phyloP scores from a whole-genome alignment of 2,329 filamentous ascomycete species.

The Fusarium continuum region DNA sequence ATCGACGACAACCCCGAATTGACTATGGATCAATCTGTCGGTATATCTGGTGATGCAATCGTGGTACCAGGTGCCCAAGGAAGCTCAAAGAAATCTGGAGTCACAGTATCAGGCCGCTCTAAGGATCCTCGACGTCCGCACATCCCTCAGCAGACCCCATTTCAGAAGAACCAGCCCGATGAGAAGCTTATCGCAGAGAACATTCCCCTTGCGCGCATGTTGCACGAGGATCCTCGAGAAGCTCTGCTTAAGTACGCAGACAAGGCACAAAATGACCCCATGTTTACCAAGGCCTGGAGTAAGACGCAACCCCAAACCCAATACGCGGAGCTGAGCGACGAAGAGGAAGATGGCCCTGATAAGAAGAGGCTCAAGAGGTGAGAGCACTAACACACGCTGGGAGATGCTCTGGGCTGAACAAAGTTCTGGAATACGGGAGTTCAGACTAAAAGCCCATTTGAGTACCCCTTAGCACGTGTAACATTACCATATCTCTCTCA shows the following conservation, averaged over 20 bases:
- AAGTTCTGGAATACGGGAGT: constrained; percentile 10
- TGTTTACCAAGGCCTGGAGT: constrained; percentile 95
- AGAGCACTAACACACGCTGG: constrained; percentile 36
- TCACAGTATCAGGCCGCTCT: constrained; percentile 80
- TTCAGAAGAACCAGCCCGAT: constrained; percentile 89
- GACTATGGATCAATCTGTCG: constrained; percentile 83
- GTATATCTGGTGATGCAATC: constrained; percentile 85
- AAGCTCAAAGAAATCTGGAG: constrained; percentile 67
- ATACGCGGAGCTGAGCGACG: constrained; percentile 89
- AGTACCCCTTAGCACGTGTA: constrained; percentile 17
- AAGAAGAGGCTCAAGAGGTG: constrained; percentile 69
- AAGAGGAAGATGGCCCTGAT: constrained; percentile 76
- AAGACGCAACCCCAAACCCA: constrained; percentile 91
- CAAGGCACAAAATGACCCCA: constrained; percentile 88
- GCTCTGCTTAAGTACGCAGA: constrained; percentile 95
- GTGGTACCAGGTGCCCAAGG: constrained; percentile 71
- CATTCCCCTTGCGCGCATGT: constrained; percentile 89
- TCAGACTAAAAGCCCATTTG: constrained; percentile 8
- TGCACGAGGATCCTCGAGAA: constrained; percentile 95
- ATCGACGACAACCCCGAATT: constrained; percentile 91
- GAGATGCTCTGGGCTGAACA: constrained; percentile 1
- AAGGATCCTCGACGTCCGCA: constrained; percentile 86
- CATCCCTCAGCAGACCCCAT: constrained; percentile 84
- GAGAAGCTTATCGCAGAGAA: constrained; percentile 87
- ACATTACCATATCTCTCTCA: constrained; percentile 16